A percentile compares a stretch with the other conserved stretches of the same genome.
phyloP scores from a whole-genome alignment of 2,329 filamentous ascomycete species.

The Whalleya microplaca region DNA sequence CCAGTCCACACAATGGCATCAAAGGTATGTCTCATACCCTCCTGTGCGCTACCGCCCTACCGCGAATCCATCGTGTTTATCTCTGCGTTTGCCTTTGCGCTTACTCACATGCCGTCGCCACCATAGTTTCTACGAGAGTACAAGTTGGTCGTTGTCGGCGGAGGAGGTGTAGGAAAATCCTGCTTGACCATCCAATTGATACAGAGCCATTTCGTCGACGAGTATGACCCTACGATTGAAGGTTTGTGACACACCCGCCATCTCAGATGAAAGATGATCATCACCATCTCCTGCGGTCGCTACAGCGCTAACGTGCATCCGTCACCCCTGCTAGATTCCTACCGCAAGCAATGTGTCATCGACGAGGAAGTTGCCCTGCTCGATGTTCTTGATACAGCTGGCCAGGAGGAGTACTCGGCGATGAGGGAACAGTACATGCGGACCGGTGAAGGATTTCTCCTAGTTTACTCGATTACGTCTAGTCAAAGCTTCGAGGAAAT shows the following conservation, averaged over 20 bases:
- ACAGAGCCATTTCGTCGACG: conserved; percentile 97
- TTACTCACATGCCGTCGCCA: conserved; percentile 23
- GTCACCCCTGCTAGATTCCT: conserved; percentile 73
- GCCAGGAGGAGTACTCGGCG: conserved; percentile 98
- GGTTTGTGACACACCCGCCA: conserved; percentile 59
- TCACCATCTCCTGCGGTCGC: neutral
- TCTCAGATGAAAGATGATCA: neutral
- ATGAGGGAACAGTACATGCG: conserved; percentile 99
- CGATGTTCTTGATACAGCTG: conserved; percentile 96
- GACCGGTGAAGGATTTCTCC: conserved; percentile 94
- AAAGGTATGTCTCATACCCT: conserved; percentile 39
- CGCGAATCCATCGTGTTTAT: neutral
- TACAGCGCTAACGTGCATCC: conserved; percentile 24
- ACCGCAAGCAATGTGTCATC: conserved; percentile 99
- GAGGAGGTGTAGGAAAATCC: conserved; percentile 98
- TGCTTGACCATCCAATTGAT: conserved; percentile 98
- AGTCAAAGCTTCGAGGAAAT: conserved; percentile 98
- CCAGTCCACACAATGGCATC: conserved; percentile 42
- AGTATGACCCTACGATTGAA: conserved; percentile 99
- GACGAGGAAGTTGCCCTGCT: conserved; percentile 97
- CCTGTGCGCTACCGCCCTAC: neutral
- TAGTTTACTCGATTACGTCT: conserved; percentile 98
- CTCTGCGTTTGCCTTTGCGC: too few relatives aligned
- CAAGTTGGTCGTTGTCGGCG: conserved; percentile 95
- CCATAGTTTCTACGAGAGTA: conserved; percentile 84